Percentiles rank a stretch among this genome's conserved stretches.
Conservation (phyloP, 305 asterid genomes). For the Fraxinus sp. region DNA sequence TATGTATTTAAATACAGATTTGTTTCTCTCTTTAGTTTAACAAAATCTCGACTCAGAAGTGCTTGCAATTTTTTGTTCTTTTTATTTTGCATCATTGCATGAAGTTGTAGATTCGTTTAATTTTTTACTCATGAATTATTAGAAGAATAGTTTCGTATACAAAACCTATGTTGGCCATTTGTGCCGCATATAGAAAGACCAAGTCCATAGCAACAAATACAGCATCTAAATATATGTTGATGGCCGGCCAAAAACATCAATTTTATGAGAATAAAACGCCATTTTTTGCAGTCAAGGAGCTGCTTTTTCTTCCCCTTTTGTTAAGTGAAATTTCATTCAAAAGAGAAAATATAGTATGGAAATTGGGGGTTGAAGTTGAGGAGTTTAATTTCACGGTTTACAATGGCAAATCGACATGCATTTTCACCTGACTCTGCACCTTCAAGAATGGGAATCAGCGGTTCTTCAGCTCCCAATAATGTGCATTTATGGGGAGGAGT, state of each 20-base stretch:
- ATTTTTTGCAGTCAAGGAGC: constrained; percentile 4
- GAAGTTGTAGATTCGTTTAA: neutral
- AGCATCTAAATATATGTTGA: neutral
- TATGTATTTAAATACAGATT: neutral
- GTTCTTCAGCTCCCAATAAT: constrained; percentile 21
- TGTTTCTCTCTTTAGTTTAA: neutral
- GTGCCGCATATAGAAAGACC: constrained; percentile 43
- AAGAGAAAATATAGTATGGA: neutral
- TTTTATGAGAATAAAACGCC: constrained; percentile 6
- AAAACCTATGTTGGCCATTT: constrained; percentile 26
- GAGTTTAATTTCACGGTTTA: neutral
- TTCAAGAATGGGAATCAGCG: neutral
- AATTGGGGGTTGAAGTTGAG: neutral
- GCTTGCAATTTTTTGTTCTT: neutral
- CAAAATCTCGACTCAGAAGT: neutral
- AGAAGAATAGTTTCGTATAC: neutral
- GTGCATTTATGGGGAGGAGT: constrained; percentile 39
- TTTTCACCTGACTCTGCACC: constrained; percentile 34
- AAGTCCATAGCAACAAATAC: constrained; percentile 28
- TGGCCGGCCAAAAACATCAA: constrained; percentile 41
- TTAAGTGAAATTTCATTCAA: constrained; percentile 11
- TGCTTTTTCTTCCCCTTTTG: neutral
- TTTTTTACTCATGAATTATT: neutral
- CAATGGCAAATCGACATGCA: constrained; percentile 29
- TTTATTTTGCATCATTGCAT: constrained; percentile 20